Percentiles rank a stretch among this genome's conserved stretches.
Conservation (phyloP, 1,284 basidiomycete genomes). For the Stygiomarasmius scandens region DNA sequence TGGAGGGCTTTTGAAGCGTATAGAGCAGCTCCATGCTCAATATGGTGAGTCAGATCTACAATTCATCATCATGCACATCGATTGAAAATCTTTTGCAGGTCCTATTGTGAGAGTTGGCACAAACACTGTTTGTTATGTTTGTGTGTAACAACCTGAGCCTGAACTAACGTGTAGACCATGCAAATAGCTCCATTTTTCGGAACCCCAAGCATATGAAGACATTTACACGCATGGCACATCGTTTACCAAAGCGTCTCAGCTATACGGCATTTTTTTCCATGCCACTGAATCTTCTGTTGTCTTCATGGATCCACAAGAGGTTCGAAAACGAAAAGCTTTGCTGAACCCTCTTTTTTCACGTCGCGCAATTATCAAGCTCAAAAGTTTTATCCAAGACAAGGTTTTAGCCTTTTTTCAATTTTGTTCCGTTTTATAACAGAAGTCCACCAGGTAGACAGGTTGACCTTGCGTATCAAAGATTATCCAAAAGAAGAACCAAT, state of each 20-base stretch:
- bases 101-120: neutral
- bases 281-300: constrained; percentile 20
- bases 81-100: no score
- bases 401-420: constrained; percentile 13
- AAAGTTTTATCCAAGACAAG: constrained; percentile 24
- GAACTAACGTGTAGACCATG: no score
- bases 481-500: constrained; percentile 1
- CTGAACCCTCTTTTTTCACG: constrained; percentile 29
- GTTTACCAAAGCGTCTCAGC: constrained; percentile 24
- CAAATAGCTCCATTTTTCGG: constrained; percentile 28
- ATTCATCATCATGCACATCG: no score
- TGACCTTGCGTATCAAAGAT: constrained; percentile 13
- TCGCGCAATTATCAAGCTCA: constrained; percentile 25
- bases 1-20: no score
- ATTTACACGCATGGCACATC: constrained; percentile 25
- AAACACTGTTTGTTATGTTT: no score
- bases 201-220: constrained; percentile 24
- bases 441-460: neutral
- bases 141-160: no score
- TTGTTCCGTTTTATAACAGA: no score
- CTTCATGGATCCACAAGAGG: constrained; percentile 17
- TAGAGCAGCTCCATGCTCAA: no score
- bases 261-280: constrained; percentile 23
- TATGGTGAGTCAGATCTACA: no score
- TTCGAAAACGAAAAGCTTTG: constrained; percentile 24